A percentile compares a stretch with the other conserved stretches of the same genome.
These are phyloP conservation scores for Neocallimastix lanati DNA, from an alignment of 192 early-diverging fungal species.

Conservation along the genomic window DNA sequence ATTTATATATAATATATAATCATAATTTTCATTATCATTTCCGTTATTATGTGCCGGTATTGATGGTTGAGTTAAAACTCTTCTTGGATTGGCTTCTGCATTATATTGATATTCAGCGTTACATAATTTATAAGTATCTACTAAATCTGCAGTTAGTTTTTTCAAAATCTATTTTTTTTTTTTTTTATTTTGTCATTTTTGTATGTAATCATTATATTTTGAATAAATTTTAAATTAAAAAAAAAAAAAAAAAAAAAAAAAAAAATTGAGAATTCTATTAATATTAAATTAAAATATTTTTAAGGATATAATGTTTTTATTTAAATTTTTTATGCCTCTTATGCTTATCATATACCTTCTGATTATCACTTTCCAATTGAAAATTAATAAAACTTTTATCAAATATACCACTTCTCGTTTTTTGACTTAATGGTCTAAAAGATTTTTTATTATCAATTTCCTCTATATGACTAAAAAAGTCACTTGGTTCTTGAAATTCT, in stretches of 20 bases:
- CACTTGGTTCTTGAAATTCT: background rate
- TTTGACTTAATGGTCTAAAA: background rate
- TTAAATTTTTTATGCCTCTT: too few relatives aligned
- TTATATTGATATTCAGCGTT: slow-evolving; percentile 70
- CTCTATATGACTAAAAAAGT: background rate
- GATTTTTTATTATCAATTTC: background rate
- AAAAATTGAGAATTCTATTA: too few relatives aligned
- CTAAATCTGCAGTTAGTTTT: slow-evolving; percentile 15
- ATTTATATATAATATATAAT: slow-evolving; percentile 93
- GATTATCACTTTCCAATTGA: background rate
- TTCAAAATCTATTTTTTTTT: background rate
- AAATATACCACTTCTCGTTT: background rate
- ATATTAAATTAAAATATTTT: too few relatives aligned
- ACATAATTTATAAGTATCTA: slow-evolving; percentile 51
- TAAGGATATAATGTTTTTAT: too few relatives aligned
- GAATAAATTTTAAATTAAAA: too few relatives aligned
- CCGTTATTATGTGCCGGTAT: slow-evolving; percentile 79
- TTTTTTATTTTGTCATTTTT: too few relatives aligned
- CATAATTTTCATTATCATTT: slow-evolving; percentile 83
- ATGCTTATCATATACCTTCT: background rate
- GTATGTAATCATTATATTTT: too few relatives aligned
- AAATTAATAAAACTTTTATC: background rate
- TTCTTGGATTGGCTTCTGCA: slow-evolving; percentile 54
- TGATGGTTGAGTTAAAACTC: slow-evolving; percentile 85
- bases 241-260: too few relatives aligned